These are phyloP conservation scores for Penicillium sp. DNA, from an alignment of 2,329 filamentous ascomycete species.

Conservation along the genomic window DNA sequence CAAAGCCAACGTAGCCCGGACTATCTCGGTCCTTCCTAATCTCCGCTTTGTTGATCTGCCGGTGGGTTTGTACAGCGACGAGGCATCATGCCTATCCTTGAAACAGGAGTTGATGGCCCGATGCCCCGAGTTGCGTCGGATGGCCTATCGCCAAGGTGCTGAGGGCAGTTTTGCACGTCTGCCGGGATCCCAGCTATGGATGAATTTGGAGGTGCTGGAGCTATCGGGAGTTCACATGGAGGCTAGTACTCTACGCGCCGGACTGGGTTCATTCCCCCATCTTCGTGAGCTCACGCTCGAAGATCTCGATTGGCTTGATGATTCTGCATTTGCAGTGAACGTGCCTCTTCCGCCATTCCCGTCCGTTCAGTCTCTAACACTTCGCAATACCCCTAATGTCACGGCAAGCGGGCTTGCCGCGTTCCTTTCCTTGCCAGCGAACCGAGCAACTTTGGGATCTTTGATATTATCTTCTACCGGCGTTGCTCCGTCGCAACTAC, in stretches of 20 bases:
- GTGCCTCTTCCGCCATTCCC: constrained; percentile 70
- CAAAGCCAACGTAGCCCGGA: constrained; percentile 79
- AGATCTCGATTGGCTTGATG: constrained; percentile 67
- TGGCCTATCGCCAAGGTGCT: constrained; percentile 76
- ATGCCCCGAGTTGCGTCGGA: constrained; percentile 81
- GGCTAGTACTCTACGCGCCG: constrained; percentile 58
- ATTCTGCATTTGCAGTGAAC: constrained; percentile 69
- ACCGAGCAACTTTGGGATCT: constrained; percentile 60
- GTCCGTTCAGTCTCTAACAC: constrained; percentile 67
- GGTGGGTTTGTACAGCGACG: constrained; percentile 80
- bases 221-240: constrained; percentile 40
- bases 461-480: constrained; percentile 72
- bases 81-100: constrained; percentile 69
- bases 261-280: constrained; percentile 63
- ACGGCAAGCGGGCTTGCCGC: constrained; percentile 68
- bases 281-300: constrained; percentile 74
- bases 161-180: constrained; percentile 74
- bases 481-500: constrained; percentile 48
- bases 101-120: constrained; percentile 80
- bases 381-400: constrained; percentile 69
- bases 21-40: constrained; percentile 79
- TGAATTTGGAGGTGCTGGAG: constrained; percentile 43
- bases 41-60: constrained; percentile 88
- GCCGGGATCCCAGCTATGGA: constrained; percentile 52
- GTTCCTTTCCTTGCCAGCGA: constrained; percentile 64